Evolutionary conservation across 2,329 filamentous ascomycete genomes (phyloP), one percentile per base, ranked within the genome.

Genomic region (Achaetomium macrosporum): DNA sequence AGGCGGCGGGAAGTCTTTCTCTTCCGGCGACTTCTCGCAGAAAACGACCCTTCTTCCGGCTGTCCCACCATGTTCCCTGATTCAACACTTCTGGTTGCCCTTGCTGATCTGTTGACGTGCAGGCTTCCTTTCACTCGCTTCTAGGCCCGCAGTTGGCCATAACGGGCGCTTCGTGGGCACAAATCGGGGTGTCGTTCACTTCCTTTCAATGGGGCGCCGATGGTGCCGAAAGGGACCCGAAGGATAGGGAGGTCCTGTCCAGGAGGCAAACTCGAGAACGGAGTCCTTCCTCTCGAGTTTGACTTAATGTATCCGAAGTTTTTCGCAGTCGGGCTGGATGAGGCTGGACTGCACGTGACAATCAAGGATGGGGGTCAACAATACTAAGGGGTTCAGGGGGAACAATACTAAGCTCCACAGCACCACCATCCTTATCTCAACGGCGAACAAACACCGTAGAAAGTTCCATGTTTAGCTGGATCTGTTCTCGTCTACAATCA

Each of bases 61-160:
- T 40, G 10, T 40, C 20, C 16, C 9, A 11, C 33, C 17, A 19
- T 3, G 11, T 33, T 36, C 9, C 44, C 5, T 8, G 10, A 2
- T 8, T 5, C 29, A 16, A 48, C 30, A 33, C 29, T 11, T 36
- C 30, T 2, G 31, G 39, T 10, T 9, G 16, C 31, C 43, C 9
- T 37, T 47, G 43, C 50, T 44, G 31, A 19, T 9, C 25, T 33
- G n/a, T 54, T 57, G 43, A 58, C 42, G 56, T 37, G n/a, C 6
- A 71, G 68, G 68, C 63, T 71, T 31, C 68, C 68, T 25, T 71
- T 71, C 53, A 64, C 65, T 36, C 64, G 68, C 4, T 71, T 71
- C 55, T 71, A 62, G 42, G 29, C 16, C 12, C 8, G 19, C 29
- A 13, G n/a, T 7, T n/a, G 39, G 25, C 25, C 20, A n/a, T 9